A percentile compares a stretch with the other conserved stretches of the same genome.
phyloP scores from a whole-genome alignment of 441 rosid genomes.

The Biscutella laevigata region DNA sequence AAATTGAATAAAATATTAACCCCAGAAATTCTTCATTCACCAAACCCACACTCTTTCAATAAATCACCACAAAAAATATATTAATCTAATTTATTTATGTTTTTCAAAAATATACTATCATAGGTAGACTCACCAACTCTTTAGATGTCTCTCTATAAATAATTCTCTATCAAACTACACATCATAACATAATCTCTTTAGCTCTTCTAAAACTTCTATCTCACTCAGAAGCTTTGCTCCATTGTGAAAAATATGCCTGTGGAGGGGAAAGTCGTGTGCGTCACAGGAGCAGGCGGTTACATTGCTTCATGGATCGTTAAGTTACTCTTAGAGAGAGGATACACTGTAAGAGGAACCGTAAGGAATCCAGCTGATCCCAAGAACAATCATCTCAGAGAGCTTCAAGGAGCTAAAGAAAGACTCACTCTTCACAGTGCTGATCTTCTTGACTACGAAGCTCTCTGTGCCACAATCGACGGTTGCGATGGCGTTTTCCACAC shows the following conservation, averaged over 20 bases:
- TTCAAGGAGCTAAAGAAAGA: slow-evolving; percentile 77
- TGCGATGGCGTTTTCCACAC: slow-evolving; percentile 89
- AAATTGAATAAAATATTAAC: background rate
- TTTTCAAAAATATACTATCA: background rate
- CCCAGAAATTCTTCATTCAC: slow-evolving; percentile 17
- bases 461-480: slow-evolving; percentile 51
- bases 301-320: slow-evolving; percentile 91
- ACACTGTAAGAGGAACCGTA: slow-evolving; percentile 68
- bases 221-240: background rate
- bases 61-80: background rate
- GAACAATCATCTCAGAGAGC: slow-evolving; percentile 72
- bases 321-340: slow-evolving; percentile 62
- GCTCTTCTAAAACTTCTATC: background rate
- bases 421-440: slow-evolving; percentile 60
- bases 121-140: slow-evolving; percentile 27
- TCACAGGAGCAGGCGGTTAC: slow-evolving; percentile 94
- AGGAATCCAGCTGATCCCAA: slow-evolving; percentile 83
- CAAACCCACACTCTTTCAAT: slow-evolving; percentile 22
- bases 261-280: slow-evolving; percentile 66
- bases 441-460: slow-evolving; percentile 61
- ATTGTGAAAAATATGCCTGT: slow-evolving; percentile 39
- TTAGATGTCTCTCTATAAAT: slow-evolving; percentile 23
- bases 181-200: background rate
- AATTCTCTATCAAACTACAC: slow-evolving; percentile 12
- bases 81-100: background rate